Evolutionary conservation across 164 flowering plant genomes (phyloP), one percentile per base, ranked within the genome.

Genomic region (Magnolia kwangsiensis): DNA sequence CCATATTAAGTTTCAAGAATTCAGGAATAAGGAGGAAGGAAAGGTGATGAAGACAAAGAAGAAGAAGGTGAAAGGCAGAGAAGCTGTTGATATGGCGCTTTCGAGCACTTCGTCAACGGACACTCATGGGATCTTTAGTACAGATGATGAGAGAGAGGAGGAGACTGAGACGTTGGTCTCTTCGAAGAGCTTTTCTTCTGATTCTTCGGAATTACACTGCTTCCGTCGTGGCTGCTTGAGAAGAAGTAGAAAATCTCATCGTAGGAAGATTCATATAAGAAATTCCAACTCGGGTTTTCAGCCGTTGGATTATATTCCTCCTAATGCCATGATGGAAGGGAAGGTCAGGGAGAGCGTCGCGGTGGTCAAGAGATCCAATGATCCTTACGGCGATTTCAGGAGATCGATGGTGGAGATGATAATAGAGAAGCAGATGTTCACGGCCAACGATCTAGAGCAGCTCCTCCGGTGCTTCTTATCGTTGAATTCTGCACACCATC

Each of bases 381-480:
- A 92, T 72, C 97, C 94, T 19, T 79, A 85, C 71, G 80, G 78
- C 5, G 97, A 92, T 80, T 92, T 92, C 82, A 87, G 89, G 80
- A 82, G 82, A 0, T 92, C 97, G 31, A 92, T 92, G 94, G 88
- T 92, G 87, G 97, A 92, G 82, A 92, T 92, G 97, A 92, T 92
- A 0, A 81, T 89, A 1, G 92, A 90, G 82, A 92, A 86, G 74
- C 87, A 89, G 80, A 89, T 92, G 45, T 87, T 89, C 68, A 71
- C 80, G 1, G 86, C 85, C 0, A 78, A 83, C 64, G 94, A 86
- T 72, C 85, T 92, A 7, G 90, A 92, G 78, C 82, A 86, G 71
- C 86, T 92, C 8, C 77, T 92, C 68, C 88, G 87, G 80, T 89
- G 95, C 77, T 92, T 93, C 80, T 77, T 93, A 58, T 87, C 88